A percentile compares a stretch with the other conserved stretches of the same genome.
Conservation (phyloP, 768 basidiomycete species). For the Boletus sp. region DNA sequence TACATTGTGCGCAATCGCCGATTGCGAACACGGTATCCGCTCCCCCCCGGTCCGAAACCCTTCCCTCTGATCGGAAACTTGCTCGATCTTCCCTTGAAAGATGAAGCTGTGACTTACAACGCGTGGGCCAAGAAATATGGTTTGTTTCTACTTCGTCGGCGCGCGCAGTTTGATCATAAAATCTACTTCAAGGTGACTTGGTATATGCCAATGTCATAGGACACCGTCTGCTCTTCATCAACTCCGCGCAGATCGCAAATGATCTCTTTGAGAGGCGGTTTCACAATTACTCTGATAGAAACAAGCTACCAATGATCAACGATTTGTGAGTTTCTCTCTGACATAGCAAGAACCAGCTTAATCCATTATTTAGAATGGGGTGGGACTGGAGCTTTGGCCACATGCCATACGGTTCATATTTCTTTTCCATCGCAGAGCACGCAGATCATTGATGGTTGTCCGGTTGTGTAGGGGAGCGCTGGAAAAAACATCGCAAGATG, state of each 20-base stretch:
- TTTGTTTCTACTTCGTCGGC: slow-evolving; percentile 10
- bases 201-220: slow-evolving; percentile 52
- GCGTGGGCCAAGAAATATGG: slow-evolving; percentile 39
- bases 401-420: slow-evolving; percentile 45
- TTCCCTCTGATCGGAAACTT: slow-evolving; percentile 55
- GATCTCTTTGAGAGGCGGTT: slow-evolving; percentile 59
- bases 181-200: slow-evolving; percentile 40
- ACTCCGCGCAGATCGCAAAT: slow-evolving; percentile 41
- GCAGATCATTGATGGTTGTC: neutral
- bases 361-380: slow-evolving; percentile 37
- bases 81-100: slow-evolving; percentile 39
- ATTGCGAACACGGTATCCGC: slow-evolving; percentile 28
- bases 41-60: slow-evolving; percentile 54
- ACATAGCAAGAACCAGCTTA: neutral
- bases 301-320: slow-evolving; percentile 46
- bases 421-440: neutral
- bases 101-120: slow-evolving; percentile 41
- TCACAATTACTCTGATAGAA: slow-evolving; percentile 54
- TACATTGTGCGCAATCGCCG: slow-evolving; percentile 16
- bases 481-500: slow-evolving; percentile 51
- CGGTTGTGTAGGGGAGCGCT: slow-evolving; percentile 42
- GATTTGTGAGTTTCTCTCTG: slow-evolving; percentile 37
- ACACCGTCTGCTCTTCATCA: slow-evolving; percentile 46
- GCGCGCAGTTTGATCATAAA: neutral
- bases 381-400: slow-evolving; percentile 54